Percentiles rank a stretch among this genome's conserved stretches.
These are phyloP conservation scores for Metschnikowia proteae DNA, from an alignment of 805 yeast genomes.

Conservation along the genomic window DNA sequence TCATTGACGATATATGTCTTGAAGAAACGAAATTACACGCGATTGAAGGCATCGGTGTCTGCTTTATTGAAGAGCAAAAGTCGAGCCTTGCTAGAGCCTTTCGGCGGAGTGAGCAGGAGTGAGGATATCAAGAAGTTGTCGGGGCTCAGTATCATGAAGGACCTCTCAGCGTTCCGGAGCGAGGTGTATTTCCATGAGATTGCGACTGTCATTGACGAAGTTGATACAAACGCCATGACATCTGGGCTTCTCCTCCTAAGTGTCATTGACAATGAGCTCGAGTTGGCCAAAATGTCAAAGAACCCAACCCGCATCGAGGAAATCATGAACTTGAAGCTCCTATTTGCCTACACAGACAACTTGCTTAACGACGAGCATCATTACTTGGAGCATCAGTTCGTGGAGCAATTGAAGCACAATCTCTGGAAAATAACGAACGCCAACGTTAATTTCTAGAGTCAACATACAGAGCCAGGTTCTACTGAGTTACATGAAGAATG, in stretches of 20 bases:
- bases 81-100: slow-evolving; percentile 24
- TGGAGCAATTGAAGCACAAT: slow-evolving; percentile 49
- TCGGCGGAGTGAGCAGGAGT: slow-evolving; percentile 23
- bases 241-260: slow-evolving; percentile 41
- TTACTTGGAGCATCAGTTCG: slow-evolving; percentile 47
- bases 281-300: slow-evolving; percentile 41
- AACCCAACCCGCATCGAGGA: slow-evolving; percentile 48
- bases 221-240: slow-evolving; percentile 19
- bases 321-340: slow-evolving; percentile 57
- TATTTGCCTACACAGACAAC: slow-evolving; percentile 58
- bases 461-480: not conserved
- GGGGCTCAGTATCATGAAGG: slow-evolving; percentile 22
- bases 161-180: slow-evolving; percentile 27
- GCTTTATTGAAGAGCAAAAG: slow-evolving; percentile 35
- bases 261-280: slow-evolving; percentile 53
- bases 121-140: slow-evolving; percentile 24
- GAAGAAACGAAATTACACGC: slow-evolving; percentile 40
- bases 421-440: slow-evolving; percentile 27
- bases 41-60: slow-evolving; percentile 32
- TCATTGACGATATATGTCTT: slow-evolving; percentile 50
- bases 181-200: slow-evolving; percentile 28
- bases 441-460: not conserved
- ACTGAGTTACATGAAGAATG: not conserved
- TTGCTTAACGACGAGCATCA: slow-evolving; percentile 34
- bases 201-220: slow-evolving; percentile 15